Percentiles rank a stretch among this genome's conserved stretches.
These are phyloP conservation scores for Salinomyces thailandicus DNA, from an alignment of 2,329 filamentous ascomycete species.

Conservation along the genomic window DNA sequence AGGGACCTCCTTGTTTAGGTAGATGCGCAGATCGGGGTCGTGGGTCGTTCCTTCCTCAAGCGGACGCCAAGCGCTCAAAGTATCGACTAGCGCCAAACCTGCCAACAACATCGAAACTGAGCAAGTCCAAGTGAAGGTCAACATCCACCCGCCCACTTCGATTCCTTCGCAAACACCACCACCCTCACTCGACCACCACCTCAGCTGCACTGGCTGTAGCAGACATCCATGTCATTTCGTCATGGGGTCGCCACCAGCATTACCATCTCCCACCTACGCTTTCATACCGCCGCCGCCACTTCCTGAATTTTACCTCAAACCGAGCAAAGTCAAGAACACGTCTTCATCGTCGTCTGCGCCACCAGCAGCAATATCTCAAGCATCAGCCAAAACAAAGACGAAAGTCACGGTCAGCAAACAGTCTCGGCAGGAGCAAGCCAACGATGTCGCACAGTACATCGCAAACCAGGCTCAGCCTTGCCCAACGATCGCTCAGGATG, in stretches of 20 bases:
- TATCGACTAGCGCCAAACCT: no score
- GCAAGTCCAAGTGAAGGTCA: no score
- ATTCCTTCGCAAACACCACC: no score
- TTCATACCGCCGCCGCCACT: conserved; percentile 20
- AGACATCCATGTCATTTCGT: no score
- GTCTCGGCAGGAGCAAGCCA: background rate
- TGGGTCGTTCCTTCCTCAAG: conserved; percentile 1
- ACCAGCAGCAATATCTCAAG: conserved; percentile 2
- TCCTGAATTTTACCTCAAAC: conserved; percentile 17
- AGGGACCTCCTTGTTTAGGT: no score
- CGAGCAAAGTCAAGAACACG: background rate
- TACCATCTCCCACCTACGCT: conserved; percentile 2
- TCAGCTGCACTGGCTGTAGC: no score
- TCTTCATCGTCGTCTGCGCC: conserved; percentile 6
- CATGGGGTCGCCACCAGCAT: conserved; percentile 1
- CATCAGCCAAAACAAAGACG: conserved; percentile 2
- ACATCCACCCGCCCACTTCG: no score
- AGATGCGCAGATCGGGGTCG: no score
- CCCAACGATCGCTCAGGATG: conserved; percentile 1
- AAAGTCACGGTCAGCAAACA: conserved; percentile 3
- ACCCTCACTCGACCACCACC: no score
- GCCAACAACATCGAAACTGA: no score
- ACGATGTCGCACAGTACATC: background rate
- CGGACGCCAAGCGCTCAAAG: no score
- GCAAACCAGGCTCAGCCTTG: background rate